phyloP scores from a whole-genome alignment of 2,329 filamentous ascomycete genomes.

The Thermomyces lanuginosus region DNA sequence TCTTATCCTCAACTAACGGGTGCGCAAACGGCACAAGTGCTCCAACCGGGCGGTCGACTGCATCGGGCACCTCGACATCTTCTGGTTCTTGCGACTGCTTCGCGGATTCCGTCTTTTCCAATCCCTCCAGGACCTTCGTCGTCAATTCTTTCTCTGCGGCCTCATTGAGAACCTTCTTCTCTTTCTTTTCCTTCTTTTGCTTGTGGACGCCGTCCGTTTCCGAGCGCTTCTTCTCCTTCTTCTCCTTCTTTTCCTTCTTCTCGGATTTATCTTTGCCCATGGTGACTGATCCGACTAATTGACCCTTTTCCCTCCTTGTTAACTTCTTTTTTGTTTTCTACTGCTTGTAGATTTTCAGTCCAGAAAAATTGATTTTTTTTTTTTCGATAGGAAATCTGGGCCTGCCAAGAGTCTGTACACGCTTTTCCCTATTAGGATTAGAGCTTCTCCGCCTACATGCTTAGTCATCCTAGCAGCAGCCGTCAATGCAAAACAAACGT shows the following conservation, averaged over 20 bases:
- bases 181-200: slow-evolving; percentile 26
- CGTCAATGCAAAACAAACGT: too few relatives aligned
- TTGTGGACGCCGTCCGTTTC: slow-evolving; percentile 32
- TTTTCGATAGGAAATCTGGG: too few relatives aligned
- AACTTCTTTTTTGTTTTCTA: too few relatives aligned
- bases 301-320: too few relatives aligned
- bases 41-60: slow-evolving; percentile 21
- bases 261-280: slow-evolving; percentile 32
- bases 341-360: too few relatives aligned
- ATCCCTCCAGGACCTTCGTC: slow-evolving; percentile 19
- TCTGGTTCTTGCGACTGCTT: slow-evolving; percentile 7
- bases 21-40: slow-evolving; percentile 35
- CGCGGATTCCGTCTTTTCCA: slow-evolving; percentile 15
- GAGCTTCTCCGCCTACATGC: too few relatives aligned
- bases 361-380: too few relatives aligned
- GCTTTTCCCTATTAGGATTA: too few relatives aligned
- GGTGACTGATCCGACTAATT: too few relatives aligned
- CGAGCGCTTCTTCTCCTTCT: slow-evolving; percentile 32
- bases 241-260: slow-evolving; percentile 18
- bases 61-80: slow-evolving; percentile 9
- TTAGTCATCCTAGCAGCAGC: too few relatives aligned
- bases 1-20: slow-evolving; percentile 35
- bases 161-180: slow-evolving; percentile 22
- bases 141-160: slow-evolving; percentile 26
- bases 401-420: too few relatives aligned